phyloP scores from a whole-genome alignment of 345 rosid genomes.

The Rhizophora apiculata region DNA sequence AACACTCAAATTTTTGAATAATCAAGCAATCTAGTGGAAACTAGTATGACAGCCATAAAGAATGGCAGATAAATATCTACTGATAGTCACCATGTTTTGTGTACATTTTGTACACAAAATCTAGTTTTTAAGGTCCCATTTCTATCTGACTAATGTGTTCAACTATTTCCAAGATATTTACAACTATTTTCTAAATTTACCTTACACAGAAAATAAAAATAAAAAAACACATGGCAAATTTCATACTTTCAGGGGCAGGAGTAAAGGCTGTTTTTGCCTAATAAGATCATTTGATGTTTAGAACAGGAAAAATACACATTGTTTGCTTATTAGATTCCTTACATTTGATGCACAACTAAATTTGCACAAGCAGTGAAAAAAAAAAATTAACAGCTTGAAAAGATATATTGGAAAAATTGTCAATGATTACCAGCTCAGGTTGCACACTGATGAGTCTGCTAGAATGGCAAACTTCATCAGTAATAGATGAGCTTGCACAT shows the following conservation, averaged over 20 bases:
- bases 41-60: no score
- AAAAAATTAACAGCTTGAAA: background rate
- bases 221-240: background rate
- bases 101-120: no score
- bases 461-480: constrained; percentile 22
- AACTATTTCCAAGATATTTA: no score
- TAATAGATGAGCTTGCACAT: constrained; percentile 21
- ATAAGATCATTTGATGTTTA: background rate
- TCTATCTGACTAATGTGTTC: no score
- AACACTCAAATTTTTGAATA: no score
- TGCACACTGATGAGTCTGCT: constrained; percentile 18
- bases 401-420: constrained; percentile 2
- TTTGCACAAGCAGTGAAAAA: constrained; percentile 4
- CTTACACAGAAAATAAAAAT: background rate
- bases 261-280: background rate
- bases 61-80: no score
- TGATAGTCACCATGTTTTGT: no score
- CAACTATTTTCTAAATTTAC: no score
- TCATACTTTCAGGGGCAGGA: background rate
- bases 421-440: constrained; percentile 38
- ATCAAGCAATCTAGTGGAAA: no score
- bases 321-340: no score
- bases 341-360: background rate
- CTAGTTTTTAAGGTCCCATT: no score
- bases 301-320: no score